These are phyloP conservation scores for Pluteus cervinus DNA, from an alignment of 768 basidiomycete genomes.

Conservation along the genomic window DNA sequence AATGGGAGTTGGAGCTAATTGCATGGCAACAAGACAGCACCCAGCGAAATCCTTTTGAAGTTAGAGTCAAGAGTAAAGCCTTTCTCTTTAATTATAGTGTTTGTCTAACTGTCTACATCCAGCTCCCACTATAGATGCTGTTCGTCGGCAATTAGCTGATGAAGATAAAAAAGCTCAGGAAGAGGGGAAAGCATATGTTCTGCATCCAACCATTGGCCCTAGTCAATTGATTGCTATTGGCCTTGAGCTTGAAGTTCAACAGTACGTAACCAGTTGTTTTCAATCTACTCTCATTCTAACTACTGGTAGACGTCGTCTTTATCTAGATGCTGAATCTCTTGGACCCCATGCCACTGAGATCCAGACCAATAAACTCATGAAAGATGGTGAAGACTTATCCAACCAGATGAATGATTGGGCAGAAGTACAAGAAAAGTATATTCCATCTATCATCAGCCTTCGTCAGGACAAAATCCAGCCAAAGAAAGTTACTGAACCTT, in stretches of 20 bases:
- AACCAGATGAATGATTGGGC: not conserved
- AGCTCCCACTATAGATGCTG: no score
- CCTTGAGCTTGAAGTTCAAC: slow-evolving; percentile 14
- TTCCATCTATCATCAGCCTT: not conserved
- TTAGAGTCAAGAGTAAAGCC: slow-evolving; percentile 8
- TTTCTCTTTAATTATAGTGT: not conserved
- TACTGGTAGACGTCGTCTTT: no score
- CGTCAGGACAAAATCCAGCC: no score
- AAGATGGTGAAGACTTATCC: not conserved
- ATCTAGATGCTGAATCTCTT: not conserved
- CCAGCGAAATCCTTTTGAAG: slow-evolving; percentile 8
- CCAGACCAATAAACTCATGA: not conserved
- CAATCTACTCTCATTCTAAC: no score
- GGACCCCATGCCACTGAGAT: not conserved
- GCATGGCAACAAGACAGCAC: slow-evolving; percentile 9
- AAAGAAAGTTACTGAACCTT: no score
- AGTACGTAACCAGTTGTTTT: slow-evolving; percentile 10
- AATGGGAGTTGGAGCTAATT: slow-evolving; percentile 4
- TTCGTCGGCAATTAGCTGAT: not conserved
- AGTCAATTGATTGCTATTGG: slow-evolving; percentile 11
- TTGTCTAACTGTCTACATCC: no score
- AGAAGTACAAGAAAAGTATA: slow-evolving; percentile 1
- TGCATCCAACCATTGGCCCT: no score
- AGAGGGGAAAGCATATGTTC: no score
- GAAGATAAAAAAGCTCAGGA: not conserved